Base-by-base conservation (phyloP, 2,329 filamentous ascomycete species). In the Xylariaceae sp. region DNA sequence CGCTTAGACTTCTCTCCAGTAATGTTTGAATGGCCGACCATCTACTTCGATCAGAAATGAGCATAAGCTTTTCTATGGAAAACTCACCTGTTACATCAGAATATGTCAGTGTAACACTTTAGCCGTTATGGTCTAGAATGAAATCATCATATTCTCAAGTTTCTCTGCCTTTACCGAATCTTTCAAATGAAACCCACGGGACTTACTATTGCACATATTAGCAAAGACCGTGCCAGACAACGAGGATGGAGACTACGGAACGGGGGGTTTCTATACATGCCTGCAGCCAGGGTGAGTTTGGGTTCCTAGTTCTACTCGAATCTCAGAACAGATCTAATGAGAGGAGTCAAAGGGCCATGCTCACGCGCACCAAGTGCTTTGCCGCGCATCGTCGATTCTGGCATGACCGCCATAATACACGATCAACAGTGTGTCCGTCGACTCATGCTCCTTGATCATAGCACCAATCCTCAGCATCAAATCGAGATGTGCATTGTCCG, bases 1-100 rank as follows among this genome's bases (percentile, higher is more conserved):
- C 79, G 1, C 78, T 82, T 11, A 73, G 66, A 11, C 78, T 82
- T 41, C 79, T 69, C 61, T 83, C 80, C 9, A 82, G 65, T 3
- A 82, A 67, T 0, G 78, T 82, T 59, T 82, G 80, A 36, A 82
- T 82, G 11, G 80, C 79, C 15, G 78, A 82, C 79, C 79, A 82
- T 59, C 75, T 75, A 17, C 42, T 27, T 27, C 4, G 4, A 27
- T 27, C 22, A 27, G 22, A 7, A 27, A 27, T 7, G 7, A 27
- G 22, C 22, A 27, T 7, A 5, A 27, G 22, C 22, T 27, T 7
- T 7, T 27, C 22, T 27, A 27, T 7, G 7, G 22, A 27, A 27
- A 27, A 27, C 22, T 27, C 7, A 27, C 22, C 45, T 5, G 14
- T 40, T 45, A 22, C 48, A 42, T 54, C 33, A 53, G 46, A 32